A percentile compares a stretch with the other conserved stretches of the same genome.
Evolutionary conservation across 2,329 filamentous ascomycete genomes (phyloP).

Genomic region (Botryosphaeria dothidea): DNA sequence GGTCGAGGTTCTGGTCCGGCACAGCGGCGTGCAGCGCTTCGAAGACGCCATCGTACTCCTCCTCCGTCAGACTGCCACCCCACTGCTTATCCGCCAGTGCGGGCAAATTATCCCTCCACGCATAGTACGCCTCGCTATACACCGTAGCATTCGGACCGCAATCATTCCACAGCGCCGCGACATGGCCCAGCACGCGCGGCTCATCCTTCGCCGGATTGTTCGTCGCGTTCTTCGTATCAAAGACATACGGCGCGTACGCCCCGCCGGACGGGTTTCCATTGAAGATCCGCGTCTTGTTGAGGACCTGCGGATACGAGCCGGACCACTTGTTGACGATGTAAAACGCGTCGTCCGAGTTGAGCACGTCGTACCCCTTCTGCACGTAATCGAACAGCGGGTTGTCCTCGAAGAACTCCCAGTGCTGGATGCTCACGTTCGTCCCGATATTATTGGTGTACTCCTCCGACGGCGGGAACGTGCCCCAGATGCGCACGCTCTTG

Average conservation of each 20-base stretch:
- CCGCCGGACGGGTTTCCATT: slow-evolving; percentile 45
- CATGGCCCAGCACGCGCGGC: slow-evolving; percentile 47
- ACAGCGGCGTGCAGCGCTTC: slow-evolving; percentile 36
- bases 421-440: slow-evolving; percentile 45
- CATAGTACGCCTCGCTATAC: slow-evolving; percentile 51
- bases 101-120: slow-evolving; percentile 48
- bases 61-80: slow-evolving; percentile 37
- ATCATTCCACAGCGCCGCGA: slow-evolving; percentile 44
- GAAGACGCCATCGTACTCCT: neutral
- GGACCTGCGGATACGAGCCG: slow-evolving; percentile 49
- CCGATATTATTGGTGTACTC: slow-evolving; percentile 43
- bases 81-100: slow-evolving; percentile 46
- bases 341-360: slow-evolving; percentile 53
- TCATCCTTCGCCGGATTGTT: slow-evolving; percentile 48
- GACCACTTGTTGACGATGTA: slow-evolving; percentile 55
- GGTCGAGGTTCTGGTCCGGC: slow-evolving; percentile 50
- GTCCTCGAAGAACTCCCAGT: slow-evolving; percentile 53
- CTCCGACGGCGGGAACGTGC: slow-evolving; percentile 47
- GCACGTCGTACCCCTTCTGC: slow-evolving; percentile 38
- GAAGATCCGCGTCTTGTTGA: slow-evolving; percentile 46
- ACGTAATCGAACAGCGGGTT: slow-evolving; percentile 46
- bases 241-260: slow-evolving; percentile 52
- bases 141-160: slow-evolving; percentile 52
- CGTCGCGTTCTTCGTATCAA: slow-evolving; percentile 50
- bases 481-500: slow-evolving; percentile 39